Evolutionary conservation across 1,139 yeast species (phyloP).

Genomic region (Yarrowia galli): DNA sequence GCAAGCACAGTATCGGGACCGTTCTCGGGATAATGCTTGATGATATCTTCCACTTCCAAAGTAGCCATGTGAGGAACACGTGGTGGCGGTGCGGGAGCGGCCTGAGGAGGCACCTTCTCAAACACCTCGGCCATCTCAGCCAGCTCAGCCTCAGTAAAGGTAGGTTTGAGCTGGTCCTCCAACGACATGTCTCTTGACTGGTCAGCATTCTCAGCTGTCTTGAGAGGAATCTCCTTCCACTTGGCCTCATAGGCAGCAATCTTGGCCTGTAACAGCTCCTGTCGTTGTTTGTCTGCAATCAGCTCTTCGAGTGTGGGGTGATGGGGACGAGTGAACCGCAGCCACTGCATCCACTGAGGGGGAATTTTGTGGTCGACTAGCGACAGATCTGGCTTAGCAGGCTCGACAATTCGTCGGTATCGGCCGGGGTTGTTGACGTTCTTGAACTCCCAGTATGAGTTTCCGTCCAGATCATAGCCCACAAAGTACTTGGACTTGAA

Average conservation of each 20-base stretch:
- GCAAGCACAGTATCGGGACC: constrained; percentile 34
- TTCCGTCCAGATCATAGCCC: constrained; percentile 79
- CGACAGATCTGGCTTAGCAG: constrained; percentile 48
- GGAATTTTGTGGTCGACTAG: constrained; percentile 56
- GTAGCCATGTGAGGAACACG: neutral
- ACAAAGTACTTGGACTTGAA: constrained; percentile 59
- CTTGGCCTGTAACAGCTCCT: constrained; percentile 60
- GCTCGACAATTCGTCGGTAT: constrained; percentile 55
- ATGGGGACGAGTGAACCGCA: constrained; percentile 64
- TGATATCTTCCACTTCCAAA: constrained; percentile 27
- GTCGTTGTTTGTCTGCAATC: constrained; percentile 63
- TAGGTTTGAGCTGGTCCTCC: constrained; percentile 26
- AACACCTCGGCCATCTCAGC: constrained; percentile 34
- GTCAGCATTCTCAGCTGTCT: constrained; percentile 42
- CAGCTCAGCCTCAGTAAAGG: constrained; percentile 8
- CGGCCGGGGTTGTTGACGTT: constrained; percentile 52
- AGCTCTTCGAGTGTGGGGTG: constrained; percentile 73
- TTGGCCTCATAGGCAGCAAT: constrained; percentile 67
- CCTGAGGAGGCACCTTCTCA: constrained; percentile 21
- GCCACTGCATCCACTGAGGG: constrained; percentile 85
- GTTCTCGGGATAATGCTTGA: constrained; percentile 28
- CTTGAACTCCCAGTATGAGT: constrained; percentile 84
- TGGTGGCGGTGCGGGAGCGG: neutral
- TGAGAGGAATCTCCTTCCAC: constrained; percentile 57
- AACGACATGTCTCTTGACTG: constrained; percentile 19